Evolutionary conservation across 768 basidiomycete species (phyloP).

Genomic region (Hericium alpestre): DNA sequence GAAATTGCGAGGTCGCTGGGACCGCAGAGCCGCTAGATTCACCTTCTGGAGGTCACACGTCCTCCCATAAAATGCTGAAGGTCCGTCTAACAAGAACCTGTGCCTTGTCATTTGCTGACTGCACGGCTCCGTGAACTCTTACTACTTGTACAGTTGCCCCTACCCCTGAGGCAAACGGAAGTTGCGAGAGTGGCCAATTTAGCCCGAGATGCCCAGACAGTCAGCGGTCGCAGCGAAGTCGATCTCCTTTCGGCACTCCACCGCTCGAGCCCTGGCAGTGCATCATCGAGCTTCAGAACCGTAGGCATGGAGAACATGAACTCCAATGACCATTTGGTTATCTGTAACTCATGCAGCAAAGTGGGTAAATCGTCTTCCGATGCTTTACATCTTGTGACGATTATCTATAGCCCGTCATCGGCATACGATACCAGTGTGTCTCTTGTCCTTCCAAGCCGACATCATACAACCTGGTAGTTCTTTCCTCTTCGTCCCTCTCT

Average conservation of each 20-base stretch:
- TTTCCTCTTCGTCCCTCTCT: neutral
- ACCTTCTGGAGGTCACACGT: slow-evolving; percentile 65
- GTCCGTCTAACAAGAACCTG: slow-evolving; percentile 25
- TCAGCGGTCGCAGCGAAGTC: neutral
- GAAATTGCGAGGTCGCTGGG: slow-evolving; percentile 80
- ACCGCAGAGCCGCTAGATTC: slow-evolving; percentile 76
- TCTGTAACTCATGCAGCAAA: slow-evolving; percentile 9
- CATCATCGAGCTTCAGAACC: slow-evolving; percentile 6
- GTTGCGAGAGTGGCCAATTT: too few species aligned
- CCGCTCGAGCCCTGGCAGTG: slow-evolving; percentile 12
- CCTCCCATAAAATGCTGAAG: slow-evolving; percentile 92
- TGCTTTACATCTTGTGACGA: neutral
- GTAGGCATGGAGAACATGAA: slow-evolving; percentile 1
- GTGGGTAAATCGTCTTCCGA: neutral
- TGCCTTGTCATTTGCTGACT: too few species aligned
- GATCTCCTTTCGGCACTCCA: neutral
- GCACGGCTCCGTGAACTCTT: too few species aligned
- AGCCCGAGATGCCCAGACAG: too few species aligned
- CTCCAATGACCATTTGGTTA: slow-evolving; percentile 7
- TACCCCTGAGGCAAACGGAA: slow-evolving; percentile 41
- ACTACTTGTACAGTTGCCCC: slow-evolving; percentile 54
- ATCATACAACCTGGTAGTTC: slow-evolving; percentile 63
- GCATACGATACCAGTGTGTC: slow-evolving; percentile 81
- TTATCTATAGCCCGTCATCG: slow-evolving; percentile 51
- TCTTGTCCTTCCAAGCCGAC: slow-evolving; percentile 71